Evolutionary conservation across 305 asterid species (phyloP), one percentile per base, ranked within the genome.

Genomic region (Stenogyne calaminthoides): DNA sequence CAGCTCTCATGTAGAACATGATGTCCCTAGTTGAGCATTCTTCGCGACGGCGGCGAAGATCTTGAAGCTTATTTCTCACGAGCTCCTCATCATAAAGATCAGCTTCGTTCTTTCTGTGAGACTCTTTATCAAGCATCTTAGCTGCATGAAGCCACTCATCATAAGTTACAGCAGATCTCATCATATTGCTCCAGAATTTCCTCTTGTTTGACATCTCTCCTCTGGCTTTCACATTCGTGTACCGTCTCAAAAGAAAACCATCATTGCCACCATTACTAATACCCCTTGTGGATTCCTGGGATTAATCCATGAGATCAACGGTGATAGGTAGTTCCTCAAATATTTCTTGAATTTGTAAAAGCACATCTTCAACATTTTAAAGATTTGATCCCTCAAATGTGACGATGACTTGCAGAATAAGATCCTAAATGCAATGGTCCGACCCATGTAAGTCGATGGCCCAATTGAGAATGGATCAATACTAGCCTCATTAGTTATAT

Each of bases 121-220:
- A 71, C 76, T 86, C 91, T 51, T 80, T 89, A 70, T 91, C 98
- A 29, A 89, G 77, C 97, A 91, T 93, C 81, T 85, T 88, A 16
- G 96, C 92, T 39, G 96, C 97, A 76, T 93, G 97, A 49, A 92
- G 91, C 98, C 98, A 91, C 82, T 93, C 96, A 51, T 93, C 98
- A 51, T 91, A 93, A 4, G 90, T 93, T 56, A 88, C 77, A 4
- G 96, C 96, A 55, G 85, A 67, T 40, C 91, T 80, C 91, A 84
- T 91, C 93, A 91, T 87, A 57, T 93, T 91, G 79, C 96, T 87
- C 97, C 98, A 93, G 74, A 91, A 93, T 34, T 89, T 88, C 74
- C 96, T 81, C 82, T 89, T 83, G 76, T 89, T 88, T 1, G 91
- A 95, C 92, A 84, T 85, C 85, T 91, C 93, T 0, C 93, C 97